These are phyloP conservation scores for Cryptococcus sp. DNA, from an alignment of 1,284 basidiomycete genomes.

Conservation along the genomic window DNA sequence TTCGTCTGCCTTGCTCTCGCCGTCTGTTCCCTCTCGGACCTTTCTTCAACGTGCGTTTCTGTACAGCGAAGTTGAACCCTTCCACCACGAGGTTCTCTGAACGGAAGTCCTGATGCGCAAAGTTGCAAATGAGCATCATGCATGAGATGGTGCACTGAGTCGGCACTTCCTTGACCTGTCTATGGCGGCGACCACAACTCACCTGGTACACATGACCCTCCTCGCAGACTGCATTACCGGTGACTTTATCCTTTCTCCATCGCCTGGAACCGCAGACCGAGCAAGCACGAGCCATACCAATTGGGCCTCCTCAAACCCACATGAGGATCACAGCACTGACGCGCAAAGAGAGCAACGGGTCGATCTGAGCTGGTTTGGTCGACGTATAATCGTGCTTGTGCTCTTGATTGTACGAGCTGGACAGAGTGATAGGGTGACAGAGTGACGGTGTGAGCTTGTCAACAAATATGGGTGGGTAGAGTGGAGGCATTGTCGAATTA, in stretches of 20 bases:
- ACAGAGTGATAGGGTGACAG: too few species aligned
- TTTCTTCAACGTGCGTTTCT: conserved; percentile 34
- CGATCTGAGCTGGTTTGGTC: too few species aligned
- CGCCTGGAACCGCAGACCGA: conserved; percentile 47
- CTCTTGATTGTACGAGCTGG: too few species aligned
- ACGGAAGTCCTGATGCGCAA: conserved; percentile 39
- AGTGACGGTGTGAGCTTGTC: not conserved
- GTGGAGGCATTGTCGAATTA: not conserved
- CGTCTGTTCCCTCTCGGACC: conserved; percentile 33
- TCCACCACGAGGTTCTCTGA: conserved; percentile 45
- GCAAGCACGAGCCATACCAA: conserved; percentile 44
- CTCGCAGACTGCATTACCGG: conserved; percentile 49
- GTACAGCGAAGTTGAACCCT: conserved; percentile 34
- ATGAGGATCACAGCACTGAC: too few species aligned
- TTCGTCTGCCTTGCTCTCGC: conserved; percentile 31
- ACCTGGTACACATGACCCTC: conserved; percentile 53
- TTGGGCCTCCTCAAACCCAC: too few species aligned
- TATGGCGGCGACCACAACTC: conserved; percentile 7
- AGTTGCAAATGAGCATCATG: too few species aligned
- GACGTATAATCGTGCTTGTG: too few species aligned
- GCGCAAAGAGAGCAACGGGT: too few species aligned
- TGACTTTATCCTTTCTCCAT: conserved; percentile 46
- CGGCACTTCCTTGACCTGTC: not conserved
- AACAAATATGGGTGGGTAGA: not conserved
- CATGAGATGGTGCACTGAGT: not conserved